Evolutionary conservation across 192 early-diverging fungal genomes (phyloP), one percentile per base, ranked within the genome.

Genomic region (Linnemannia elongata): DNA sequence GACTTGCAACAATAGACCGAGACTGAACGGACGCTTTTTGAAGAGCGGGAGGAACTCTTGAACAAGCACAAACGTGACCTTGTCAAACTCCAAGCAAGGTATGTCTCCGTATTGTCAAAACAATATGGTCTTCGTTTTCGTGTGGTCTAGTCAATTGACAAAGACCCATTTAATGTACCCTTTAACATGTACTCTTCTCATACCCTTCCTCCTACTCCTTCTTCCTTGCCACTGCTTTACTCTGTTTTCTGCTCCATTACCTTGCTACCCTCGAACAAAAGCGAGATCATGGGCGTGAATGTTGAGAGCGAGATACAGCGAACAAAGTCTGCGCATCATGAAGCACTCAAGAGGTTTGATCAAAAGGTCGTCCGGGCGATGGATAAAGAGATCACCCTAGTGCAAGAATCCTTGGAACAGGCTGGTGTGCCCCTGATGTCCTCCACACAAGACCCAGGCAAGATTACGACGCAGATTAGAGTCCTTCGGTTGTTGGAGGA

Each of bases 231-330:
- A 3, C 36, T 42, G 35, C 39, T 24, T 60, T 30, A 60, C 10
- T 41, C 6, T 39, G 38, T 39, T 6, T 22, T 55, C 45, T 36
- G 27, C 30, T 60, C 24, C n/a, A 45, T 45, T 60, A 60, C n/a
- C 5, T 3, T 55, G 41, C 5, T 17, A 52, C 70, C 5, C n/a
- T 44, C 39, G 6, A 27, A 52, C 70, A 72, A 49, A 41, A 87
- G 85, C 71, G 85, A 87, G 38, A 87, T 87, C 45, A 81, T 87
- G 76, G 85, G 85, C 5, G 39, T 81, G 17, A 66, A 87, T 75
- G 69, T 87, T 0, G 42, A 47, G 0, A 42, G 17, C 33, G 24
- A 81, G 33, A 55, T 69, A 1, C 79, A 66, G 35, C 55, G 70
- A 63, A 78, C 30, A 33, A 81, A 78, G 42, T 24, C 54, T n/a